Percentiles rank a stretch among this genome's conserved stretches.
Conservation (phyloP, 2,329 filamentous ascomycete species). For the Penicillium glabrum region DNA sequence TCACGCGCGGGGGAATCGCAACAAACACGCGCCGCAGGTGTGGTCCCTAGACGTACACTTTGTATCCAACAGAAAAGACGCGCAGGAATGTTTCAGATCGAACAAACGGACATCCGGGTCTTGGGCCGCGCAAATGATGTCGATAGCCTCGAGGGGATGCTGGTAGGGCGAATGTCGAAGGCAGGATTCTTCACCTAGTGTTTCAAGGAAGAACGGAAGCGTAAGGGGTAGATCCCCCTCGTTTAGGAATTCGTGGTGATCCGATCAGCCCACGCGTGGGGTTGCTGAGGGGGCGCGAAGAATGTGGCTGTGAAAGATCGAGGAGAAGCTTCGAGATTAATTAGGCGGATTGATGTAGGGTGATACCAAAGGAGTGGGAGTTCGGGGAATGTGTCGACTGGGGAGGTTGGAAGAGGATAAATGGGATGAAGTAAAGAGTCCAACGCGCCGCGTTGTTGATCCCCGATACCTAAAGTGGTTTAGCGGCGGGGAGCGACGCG, state of each 20-base stretch:
- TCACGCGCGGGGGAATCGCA: conserved; percentile 7
- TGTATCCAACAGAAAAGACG: conserved; percentile 1
- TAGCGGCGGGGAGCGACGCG: conserved; percentile 31
- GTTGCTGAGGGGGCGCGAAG: conserved; percentile 6
- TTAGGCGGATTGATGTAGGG: neutral
- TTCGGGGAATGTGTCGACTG: conserved; percentile 3
- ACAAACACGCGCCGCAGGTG: neutral
- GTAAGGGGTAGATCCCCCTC: conserved; percentile 25
- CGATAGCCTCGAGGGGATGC: neutral
- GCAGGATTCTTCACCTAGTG: conserved; percentile 8
- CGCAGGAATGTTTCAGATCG: conserved; percentile 33
- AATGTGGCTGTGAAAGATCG: conserved; percentile 5
- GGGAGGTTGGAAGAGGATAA: conserved; percentile 6
- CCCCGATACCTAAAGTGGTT: conserved; percentile 27
- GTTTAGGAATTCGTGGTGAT: conserved; percentile 9
- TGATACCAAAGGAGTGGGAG: neutral
- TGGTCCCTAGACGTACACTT: neutral
- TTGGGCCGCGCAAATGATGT: conserved; percentile 13
- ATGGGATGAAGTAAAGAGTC: conserved; percentile 8
- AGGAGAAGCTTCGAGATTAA: neutral
- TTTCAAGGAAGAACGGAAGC: conserved; percentile 18
- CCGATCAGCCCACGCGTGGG: conserved; percentile 19
- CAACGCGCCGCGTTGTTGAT: conserved; percentile 34
- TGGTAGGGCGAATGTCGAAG: neutral
- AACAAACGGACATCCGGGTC: conserved; percentile 23